These are phyloP conservation scores for Nannochloropsis gaditana DNA, from an alignment of 108 stramenopile genomes.

Conservation along the genomic window DNA sequence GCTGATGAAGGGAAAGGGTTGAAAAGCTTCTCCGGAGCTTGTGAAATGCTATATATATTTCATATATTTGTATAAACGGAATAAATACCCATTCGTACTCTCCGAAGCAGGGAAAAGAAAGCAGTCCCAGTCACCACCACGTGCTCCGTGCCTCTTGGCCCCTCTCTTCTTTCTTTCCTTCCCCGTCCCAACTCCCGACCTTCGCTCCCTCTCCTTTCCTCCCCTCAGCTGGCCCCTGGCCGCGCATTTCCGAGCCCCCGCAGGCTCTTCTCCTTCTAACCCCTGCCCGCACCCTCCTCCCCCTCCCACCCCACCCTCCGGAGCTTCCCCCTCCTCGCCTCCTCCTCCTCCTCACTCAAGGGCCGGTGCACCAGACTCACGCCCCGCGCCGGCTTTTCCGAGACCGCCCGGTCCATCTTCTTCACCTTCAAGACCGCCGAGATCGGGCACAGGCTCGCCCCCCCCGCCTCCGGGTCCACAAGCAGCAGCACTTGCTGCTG, in stretches of 20 bases:
- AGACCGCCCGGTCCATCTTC: background rate
- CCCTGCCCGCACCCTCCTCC: background rate
- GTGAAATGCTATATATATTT: too few species aligned
- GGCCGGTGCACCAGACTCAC: background rate
- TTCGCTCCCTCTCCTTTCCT: background rate
- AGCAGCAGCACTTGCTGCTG: background rate
- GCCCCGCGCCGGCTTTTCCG: slow-evolving; percentile 8
- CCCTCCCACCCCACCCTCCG: background rate
- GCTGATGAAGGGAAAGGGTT: too few species aligned
- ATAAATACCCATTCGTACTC: too few species aligned
- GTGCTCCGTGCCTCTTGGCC: too few species aligned
- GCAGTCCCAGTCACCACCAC: too few species aligned
- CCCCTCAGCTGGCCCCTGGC: too few species aligned
- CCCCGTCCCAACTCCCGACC: background rate
- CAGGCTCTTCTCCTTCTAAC: background rate
- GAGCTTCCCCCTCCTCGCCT: background rate
- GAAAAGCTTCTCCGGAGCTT: too few species aligned
- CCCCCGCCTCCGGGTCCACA: background rate
- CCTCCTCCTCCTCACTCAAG: background rate
- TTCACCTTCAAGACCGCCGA: background rate
- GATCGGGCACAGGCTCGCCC: background rate
- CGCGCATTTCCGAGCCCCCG: too few species aligned
- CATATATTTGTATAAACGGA: too few species aligned
- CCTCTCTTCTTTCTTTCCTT: background rate
- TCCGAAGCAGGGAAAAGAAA: too few species aligned